Conservation (phyloP, 345 rosid genomes). For the Arabis hirsuta region DNA sequence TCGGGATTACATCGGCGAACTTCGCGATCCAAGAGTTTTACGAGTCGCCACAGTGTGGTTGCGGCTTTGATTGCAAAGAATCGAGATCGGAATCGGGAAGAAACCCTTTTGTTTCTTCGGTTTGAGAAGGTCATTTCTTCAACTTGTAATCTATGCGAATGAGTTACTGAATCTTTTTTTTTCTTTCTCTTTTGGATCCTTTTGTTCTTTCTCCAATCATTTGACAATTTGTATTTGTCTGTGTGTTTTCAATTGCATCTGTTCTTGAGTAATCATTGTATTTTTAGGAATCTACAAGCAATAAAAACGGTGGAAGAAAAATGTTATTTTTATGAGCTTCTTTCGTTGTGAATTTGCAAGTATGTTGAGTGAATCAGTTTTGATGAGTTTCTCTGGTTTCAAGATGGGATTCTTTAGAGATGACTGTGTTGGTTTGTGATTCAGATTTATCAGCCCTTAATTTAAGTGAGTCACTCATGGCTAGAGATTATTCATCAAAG, state of each 20-base stretch:
- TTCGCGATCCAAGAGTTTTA: constrained; percentile 78
- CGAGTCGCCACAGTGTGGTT: constrained; percentile 91
- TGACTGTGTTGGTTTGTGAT: not conserved
- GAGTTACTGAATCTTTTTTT: too few relatives aligned
- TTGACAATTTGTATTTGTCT: not conserved
- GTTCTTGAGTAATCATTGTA: constrained; percentile 15
- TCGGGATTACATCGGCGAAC: constrained; percentile 89
- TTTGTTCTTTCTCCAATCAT: not conserved
- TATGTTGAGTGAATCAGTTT: not conserved
- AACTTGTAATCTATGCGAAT: constrained; percentile 4
- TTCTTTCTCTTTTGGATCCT: too few relatives aligned
- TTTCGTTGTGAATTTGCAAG: not conserved
- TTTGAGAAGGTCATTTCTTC: constrained; percentile 38
- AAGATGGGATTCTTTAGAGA: not conserved
- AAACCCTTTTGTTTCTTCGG: constrained; percentile 62
- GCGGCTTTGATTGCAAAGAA: constrained; percentile 71
- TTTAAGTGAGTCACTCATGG: too few relatives aligned
- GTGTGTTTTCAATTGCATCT: not conserved
- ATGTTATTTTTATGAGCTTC: not conserved
- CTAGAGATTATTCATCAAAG: too few relatives aligned
- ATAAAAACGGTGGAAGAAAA: constrained; percentile 7
- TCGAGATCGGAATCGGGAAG: constrained; percentile 37
- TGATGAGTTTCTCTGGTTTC: not conserved
- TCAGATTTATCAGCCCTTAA: too few relatives aligned
- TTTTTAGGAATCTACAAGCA: not conserved